A percentile compares a stretch with the other conserved stretches of the same genome.
These are phyloP conservation scores for Tricholoma matsutake DNA, from an alignment of 768 basidiomycete genomes.

Conservation along the genomic window DNA sequence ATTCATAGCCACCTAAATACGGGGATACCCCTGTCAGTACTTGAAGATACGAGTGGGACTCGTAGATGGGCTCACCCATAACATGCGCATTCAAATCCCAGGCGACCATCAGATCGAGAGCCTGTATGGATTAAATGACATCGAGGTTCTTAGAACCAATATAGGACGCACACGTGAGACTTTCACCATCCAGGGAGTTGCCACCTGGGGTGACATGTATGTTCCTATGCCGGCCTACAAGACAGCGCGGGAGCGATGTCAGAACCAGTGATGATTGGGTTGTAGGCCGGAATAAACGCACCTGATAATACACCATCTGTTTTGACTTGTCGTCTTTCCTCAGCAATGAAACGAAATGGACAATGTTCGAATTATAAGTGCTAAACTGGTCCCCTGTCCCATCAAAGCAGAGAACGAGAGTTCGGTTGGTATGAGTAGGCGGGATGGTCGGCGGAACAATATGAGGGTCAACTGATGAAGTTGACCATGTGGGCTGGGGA, in stretches of 20 bases:
- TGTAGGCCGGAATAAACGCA: conserved; percentile 7
- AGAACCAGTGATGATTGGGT: background rate
- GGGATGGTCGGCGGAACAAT: conserved; percentile 35
- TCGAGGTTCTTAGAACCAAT: background rate
- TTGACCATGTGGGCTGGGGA: conserved; percentile 8
- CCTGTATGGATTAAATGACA: conserved; percentile 23
- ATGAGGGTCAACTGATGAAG: conserved; percentile 18
- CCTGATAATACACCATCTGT: conserved; percentile 62
- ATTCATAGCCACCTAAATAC: conserved; percentile 48
- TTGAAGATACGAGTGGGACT: background rate
- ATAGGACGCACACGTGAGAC: conserved; percentile 35
- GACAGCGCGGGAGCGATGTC: background rate
- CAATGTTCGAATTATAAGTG: conserved; percentile 53
- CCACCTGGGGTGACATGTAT: conserved; percentile 39
- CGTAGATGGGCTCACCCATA: conserved; percentile 33
- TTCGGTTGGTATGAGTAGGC: conserved; percentile 34
- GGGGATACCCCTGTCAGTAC: background rate
- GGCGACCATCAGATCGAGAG: conserved; percentile 47
- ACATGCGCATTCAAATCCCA: conserved; percentile 48
- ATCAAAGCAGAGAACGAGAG: conserved; percentile 54
- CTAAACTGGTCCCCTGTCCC: conserved; percentile 55
- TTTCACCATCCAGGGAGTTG: conserved; percentile 31
- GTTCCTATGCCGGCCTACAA: conserved; percentile 50
- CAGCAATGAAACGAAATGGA: conserved; percentile 46
- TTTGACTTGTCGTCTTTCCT: conserved; percentile 49